Conservation (phyloP, 129 eudicot genomes). For the Calendula officinalis region DNA sequence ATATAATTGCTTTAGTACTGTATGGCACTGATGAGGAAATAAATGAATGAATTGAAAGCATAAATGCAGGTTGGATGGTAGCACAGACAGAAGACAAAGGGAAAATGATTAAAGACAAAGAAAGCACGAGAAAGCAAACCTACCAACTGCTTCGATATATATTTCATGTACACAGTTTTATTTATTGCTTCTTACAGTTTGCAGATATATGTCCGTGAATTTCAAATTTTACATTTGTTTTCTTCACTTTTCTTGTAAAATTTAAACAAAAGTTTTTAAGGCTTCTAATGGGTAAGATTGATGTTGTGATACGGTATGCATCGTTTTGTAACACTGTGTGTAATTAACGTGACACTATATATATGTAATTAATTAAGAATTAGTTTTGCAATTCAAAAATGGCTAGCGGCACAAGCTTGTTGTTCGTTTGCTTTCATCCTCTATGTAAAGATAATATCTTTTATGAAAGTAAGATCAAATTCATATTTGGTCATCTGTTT, state of each 20-base stretch:
- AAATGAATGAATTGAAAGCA: constrained; percentile 21
- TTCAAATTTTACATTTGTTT: too few relatives aligned
- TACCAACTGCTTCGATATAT: constrained; percentile 37
- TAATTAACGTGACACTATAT: too few relatives aligned
- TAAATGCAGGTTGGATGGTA: constrained; percentile 24
- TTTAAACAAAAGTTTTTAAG: too few relatives aligned
- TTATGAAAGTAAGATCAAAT: too few relatives aligned
- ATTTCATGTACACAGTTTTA: constrained; percentile 31
- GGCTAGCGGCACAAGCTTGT: too few relatives aligned
- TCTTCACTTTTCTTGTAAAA: too few relatives aligned
- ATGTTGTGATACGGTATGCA: too few relatives aligned
- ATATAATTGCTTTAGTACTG: constrained; percentile 21
- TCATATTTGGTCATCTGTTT: constrained; percentile 5
- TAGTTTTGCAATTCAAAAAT: too few relatives aligned
- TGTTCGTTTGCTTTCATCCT: too few relatives aligned
- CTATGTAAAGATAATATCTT: background rate
- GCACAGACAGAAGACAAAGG: constrained; percentile 26
- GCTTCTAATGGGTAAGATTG: too few relatives aligned
- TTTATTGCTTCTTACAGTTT: constrained; percentile 38
- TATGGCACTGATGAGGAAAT: constrained; percentile 26
- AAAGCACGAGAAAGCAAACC: constrained; percentile 43
- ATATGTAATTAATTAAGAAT: too few relatives aligned
- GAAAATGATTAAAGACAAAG: constrained; percentile 47
- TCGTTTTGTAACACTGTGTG: too few relatives aligned
- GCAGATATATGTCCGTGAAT: constrained; percentile 16